Base-by-base conservation (phyloP, 441 rosid genomes). In the Hura crepitans region DNA sequence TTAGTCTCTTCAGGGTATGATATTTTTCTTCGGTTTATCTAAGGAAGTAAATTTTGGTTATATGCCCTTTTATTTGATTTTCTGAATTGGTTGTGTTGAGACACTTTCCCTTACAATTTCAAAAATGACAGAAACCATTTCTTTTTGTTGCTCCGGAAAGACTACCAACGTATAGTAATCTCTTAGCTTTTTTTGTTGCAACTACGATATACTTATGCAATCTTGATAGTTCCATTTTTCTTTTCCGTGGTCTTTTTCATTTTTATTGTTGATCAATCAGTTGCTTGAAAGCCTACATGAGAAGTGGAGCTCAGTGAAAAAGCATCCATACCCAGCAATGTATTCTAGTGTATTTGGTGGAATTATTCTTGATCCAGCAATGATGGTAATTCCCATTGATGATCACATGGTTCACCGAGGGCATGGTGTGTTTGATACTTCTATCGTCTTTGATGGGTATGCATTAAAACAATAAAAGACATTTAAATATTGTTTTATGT, bases 391-490 rank as follows among this genome's bases (percentile, higher is more conserved):
- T 63, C 94, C 89, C 10, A 81, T 89, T 12, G 94, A 89, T 42
- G 91, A 86, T 81, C 94, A 89, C 81, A 89, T 85, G 89, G 91
- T 86, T 74, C 94, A 88, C 72, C 79, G 89, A 57, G 88, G 94
- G 4, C 91, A 85, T 42, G 89, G 89, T 0, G 89, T 89, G 69
- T 89, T 89, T 33, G 94, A 89, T 78, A 86, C 94, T 20, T 78
- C 91, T 31, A 81, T 82, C 43, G 77, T 89, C 57, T 65, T 84
- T 42, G 84, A 89, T 47, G 89, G 89, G 91, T 88, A 82, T 37
- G 79, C 31, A 35, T 62, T 31, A 27, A 22, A 69, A 7, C 62
- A 15, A 18, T 3, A 2, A 53, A 28, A 11, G 6, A 33, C 65
- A 5, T 50, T 20, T 30, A 1, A 8, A 15, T 42, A 33, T 31